Base-by-base conservation (phyloP, 257 asterid genomes). In the Plantago major region DNA sequence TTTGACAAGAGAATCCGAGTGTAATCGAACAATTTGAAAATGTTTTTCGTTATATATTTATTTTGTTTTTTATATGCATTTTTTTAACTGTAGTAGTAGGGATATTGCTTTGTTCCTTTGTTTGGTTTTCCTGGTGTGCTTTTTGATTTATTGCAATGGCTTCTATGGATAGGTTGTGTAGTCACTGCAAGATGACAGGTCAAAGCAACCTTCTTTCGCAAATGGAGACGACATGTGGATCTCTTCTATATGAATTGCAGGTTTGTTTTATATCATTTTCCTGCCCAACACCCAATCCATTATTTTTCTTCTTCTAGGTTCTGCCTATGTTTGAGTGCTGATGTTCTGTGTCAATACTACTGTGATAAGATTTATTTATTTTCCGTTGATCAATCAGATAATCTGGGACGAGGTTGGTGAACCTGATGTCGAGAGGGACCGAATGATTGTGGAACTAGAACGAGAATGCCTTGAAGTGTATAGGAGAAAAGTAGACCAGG, bases 331-430 rank as follows among this genome's bases (percentile, higher is more conserved):
- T 44, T 44, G 14, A 44, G 12, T 10, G n/a, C n/a, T 13, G 12
- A 44, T 44, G 48, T 13, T 44, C n/a, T 10, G 4, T 4, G 12
- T 44, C 48, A 3, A 10, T 10, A 8, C n/a, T 3, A 3, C 3
- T 10, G 1, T 44, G n/a, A 22, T 14, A 15, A 1, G 15, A 43
- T 33, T 28, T 58, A 10, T 49, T 45, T 64, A 40, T 60, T 17
- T 9, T 63, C 26, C 19, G 22, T 37, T 61, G 69, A 51, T 64
- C 63, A 63, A 54, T 69, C 73, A 93, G 99, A 87, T 89, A 70
- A 89, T 93, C 77, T 93, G 99, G 99, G 96, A 93, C 42, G 99
- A 93, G 78, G 99, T 93, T 58, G 99, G 99, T 51, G 97, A 93
- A 79, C 62, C 95, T 62, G 97, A 85, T 70, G 30, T 74, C 7